Evolutionary conservation across 2,329 filamentous ascomycete genomes (phyloP).

Genomic region (Chaetothyriales sp.): DNA sequence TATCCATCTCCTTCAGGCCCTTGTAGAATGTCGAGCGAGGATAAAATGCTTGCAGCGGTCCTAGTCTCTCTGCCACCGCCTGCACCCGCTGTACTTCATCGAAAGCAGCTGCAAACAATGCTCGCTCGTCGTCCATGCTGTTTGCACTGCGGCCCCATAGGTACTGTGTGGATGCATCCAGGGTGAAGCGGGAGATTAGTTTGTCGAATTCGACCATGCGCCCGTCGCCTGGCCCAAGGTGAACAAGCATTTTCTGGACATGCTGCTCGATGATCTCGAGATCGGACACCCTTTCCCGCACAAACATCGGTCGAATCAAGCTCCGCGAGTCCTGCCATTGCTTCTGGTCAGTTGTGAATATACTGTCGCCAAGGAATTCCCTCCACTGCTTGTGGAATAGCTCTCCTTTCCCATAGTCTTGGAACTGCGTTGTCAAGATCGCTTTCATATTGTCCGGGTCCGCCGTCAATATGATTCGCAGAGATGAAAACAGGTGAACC

Average conservation of each 20-base stretch:
- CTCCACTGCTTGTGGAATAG: constrained; percentile 60
- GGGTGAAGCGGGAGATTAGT: constrained; percentile 65
- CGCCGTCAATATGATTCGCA: constrained; percentile 55
- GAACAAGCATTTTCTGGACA: constrained; percentile 53
- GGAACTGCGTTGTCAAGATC: constrained; percentile 72
- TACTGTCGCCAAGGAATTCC: constrained; percentile 69
- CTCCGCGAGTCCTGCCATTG: constrained; percentile 71
- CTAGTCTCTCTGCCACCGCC: constrained; percentile 48
- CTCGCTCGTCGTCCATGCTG: constrained; percentile 43
- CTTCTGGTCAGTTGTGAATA: constrained; percentile 66
- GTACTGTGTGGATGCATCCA: constrained; percentile 78
- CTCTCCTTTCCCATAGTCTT: constrained; percentile 63
- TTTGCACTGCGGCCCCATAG: constrained; percentile 62
- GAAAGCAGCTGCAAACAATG: constrained; percentile 69
- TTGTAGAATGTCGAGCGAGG: constrained; percentile 49
- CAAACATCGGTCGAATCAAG: constrained; percentile 74
- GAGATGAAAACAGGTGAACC: constrained; percentile 9
- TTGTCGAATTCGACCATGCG: constrained; percentile 54
- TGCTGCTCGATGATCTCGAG: constrained; percentile 71
- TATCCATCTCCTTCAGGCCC: constrained; percentile 53
- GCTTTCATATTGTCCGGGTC: constrained; percentile 88
- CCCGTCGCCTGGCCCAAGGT: constrained; percentile 37
- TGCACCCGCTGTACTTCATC: constrained; percentile 63
- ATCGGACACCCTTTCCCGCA: constrained; percentile 70
- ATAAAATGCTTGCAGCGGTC: constrained; percentile 47